These are phyloP conservation scores for Grosmannia serpens DNA, from an alignment of 2,329 filamentous ascomycete species.

Conservation along the genomic window DNA sequence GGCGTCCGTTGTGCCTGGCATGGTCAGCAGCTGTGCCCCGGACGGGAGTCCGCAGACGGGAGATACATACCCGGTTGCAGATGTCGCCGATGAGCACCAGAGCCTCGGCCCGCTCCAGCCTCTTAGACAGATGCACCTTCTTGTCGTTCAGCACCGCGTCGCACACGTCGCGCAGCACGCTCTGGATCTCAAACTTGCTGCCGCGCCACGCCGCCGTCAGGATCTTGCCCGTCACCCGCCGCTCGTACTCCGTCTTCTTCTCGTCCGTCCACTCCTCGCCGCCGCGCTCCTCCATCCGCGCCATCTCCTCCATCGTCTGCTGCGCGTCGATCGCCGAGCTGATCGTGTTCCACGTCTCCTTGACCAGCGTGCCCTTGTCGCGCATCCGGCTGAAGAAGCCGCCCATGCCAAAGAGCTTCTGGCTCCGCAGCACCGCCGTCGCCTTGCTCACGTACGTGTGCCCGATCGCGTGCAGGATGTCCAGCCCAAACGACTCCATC, in stretches of 20 bases:
- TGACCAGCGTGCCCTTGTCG: conserved; percentile 92
- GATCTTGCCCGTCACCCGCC: conserved; percentile 94
- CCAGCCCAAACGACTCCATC: conserved; percentile 96
- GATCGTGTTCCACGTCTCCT: conserved; percentile 98
- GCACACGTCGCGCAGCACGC: conserved; percentile 87
- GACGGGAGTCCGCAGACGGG: neutral
- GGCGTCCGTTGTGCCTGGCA: conserved; percentile 71
- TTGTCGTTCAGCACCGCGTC: conserved; percentile 73
- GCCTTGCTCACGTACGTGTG: conserved; percentile 83
- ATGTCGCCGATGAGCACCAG: conserved; percentile 82
- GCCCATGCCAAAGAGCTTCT: conserved; percentile 92
- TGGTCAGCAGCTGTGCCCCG: conserved; percentile 8
- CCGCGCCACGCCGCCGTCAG: conserved; percentile 92
- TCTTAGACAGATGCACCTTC: conserved; percentile 70
- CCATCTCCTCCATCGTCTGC: conserved; percentile 99
- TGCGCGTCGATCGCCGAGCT: conserved; percentile 93
- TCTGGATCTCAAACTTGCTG: conserved; percentile 96
- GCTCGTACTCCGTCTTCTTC: conserved; percentile 90
- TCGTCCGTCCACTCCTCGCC: conserved; percentile 98
- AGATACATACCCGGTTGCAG: conserved; percentile 59
- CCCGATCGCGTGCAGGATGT: conserved; percentile 92
- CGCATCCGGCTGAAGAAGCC: conserved; percentile 91
- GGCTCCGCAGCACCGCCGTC: conserved; percentile 77
- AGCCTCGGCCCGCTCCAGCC: conserved; percentile 82
- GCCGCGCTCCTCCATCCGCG: conserved; percentile 83